phyloP scores from a whole-genome alignment of 805 yeast genomes.

The Zygosaccharomyces bisporus region DNA sequence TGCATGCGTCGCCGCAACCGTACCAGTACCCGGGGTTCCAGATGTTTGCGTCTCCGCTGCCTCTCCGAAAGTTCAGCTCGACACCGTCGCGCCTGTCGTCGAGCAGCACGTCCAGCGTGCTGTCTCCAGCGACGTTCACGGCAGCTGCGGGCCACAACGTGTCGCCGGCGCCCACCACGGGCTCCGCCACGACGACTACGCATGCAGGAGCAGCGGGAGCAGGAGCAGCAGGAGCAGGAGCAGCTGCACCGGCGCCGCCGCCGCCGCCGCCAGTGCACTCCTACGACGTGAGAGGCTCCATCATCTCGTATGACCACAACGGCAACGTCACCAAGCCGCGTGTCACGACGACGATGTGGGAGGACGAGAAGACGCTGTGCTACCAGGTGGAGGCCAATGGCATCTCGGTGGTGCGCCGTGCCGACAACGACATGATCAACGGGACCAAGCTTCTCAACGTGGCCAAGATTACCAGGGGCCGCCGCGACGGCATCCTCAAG shows the following conservation, averaged over 20 bases:
- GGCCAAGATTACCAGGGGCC: slow-evolving; percentile 83
- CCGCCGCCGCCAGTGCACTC: slow-evolving; percentile 12
- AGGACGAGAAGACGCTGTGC: slow-evolving; percentile 78
- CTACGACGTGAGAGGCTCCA: slow-evolving; percentile 11
- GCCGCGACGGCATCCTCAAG: slow-evolving; percentile 79
- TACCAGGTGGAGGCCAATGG: slow-evolving; percentile 83
- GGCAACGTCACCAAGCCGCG: slow-evolving; percentile 41
- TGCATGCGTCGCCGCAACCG: slow-evolving; percentile 3
- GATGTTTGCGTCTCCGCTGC: slow-evolving; percentile 10
- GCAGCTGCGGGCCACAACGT: too few species aligned
- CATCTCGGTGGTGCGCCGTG: slow-evolving; percentile 76
- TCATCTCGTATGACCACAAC: slow-evolving; percentile 8
- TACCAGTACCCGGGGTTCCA: slow-evolving; percentile 19
- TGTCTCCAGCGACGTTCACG: not conserved
- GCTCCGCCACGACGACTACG: too few species aligned
- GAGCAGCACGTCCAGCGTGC: not conserved
- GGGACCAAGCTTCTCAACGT: slow-evolving; percentile 81
- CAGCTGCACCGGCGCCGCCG: not conserved
- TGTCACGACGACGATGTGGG: slow-evolving; percentile 88
- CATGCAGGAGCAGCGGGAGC: too few species aligned
- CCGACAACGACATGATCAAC: slow-evolving; percentile 80
- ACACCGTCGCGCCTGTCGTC: slow-evolving; percentile 7
- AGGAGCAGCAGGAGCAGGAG: not conserved
- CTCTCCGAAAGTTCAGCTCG: slow-evolving; percentile 15
- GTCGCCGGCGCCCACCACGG: too few species aligned